These are phyloP conservation scores for Podospora pseudopauciseta DNA, from an alignment of 495 filamentous ascomycete species.

Conservation along the genomic window DNA sequence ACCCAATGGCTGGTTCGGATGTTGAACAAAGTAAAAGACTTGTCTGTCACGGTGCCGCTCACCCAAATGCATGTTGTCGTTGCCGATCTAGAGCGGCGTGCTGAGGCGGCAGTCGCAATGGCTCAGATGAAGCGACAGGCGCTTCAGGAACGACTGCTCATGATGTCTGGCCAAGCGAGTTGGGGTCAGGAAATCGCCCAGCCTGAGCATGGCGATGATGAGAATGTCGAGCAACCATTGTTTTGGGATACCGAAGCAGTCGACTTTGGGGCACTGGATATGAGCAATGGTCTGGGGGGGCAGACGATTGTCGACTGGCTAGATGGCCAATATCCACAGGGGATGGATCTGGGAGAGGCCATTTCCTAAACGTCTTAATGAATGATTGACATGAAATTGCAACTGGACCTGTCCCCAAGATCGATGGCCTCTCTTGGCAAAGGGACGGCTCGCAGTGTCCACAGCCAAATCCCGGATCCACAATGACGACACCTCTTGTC, in stretches of 20 bases:
- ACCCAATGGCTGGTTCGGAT: conserved; percentile 15
- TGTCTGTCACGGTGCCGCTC: conserved; percentile 20
- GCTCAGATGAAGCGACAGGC: conserved; percentile 5
- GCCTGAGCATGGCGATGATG: not conserved
- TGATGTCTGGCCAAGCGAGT: not conserved
- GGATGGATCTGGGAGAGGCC: not conserved
- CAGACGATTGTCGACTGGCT: not conserved
- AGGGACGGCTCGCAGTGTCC: not conserved
- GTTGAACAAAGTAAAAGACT: conserved; percentile 25
- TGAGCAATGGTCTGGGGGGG: not conserved
- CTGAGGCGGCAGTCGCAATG: conserved; percentile 16
- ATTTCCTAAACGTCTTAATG: not conserved
- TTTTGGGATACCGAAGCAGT: not conserved
- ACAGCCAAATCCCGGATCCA: not conserved
- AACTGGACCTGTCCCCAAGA: not conserved
- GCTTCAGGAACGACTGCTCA: not conserved
- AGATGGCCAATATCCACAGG: not conserved
- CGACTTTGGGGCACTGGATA: not conserved
- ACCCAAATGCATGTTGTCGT: conserved; percentile 23
- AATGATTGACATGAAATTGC: too few relatives aligned
- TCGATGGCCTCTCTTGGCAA: not conserved
- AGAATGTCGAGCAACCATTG: not conserved
- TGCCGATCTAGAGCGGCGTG: conserved; percentile 18
- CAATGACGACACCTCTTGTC: not conserved
- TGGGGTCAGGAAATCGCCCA: not conserved